Conservation (phyloP, 768 basidiomycete species). For the Leccinellum rugosiceps region DNA sequence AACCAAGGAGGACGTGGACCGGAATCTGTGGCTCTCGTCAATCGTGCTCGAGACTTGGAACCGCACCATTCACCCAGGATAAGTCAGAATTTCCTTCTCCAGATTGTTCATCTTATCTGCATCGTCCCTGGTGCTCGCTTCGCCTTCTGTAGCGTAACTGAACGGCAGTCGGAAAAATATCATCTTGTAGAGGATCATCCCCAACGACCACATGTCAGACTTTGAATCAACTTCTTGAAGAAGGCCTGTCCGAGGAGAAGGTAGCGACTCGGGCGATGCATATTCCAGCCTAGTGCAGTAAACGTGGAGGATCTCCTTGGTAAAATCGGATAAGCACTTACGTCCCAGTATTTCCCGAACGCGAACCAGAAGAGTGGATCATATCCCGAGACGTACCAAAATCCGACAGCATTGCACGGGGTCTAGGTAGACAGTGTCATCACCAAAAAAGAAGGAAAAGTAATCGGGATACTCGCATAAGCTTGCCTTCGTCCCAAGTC, state of each 20-base stretch:
- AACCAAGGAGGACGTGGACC: conserved; percentile 47
- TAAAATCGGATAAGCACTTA: conserved; percentile 36
- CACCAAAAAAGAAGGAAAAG: background rate
- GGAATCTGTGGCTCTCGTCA: conserved; percentile 41
- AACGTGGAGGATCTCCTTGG: background rate
- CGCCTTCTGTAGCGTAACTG: conserved; percentile 61
- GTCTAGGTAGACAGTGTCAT: conserved; percentile 49
- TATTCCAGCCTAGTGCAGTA: conserved; percentile 65
- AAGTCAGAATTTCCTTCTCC: conserved; percentile 68
- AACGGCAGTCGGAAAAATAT: conserved; percentile 91
- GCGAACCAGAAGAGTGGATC: conserved; percentile 60
- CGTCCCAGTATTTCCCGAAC: conserved; percentile 96
- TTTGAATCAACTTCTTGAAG: conserved; percentile 79
- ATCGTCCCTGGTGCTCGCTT: conserved; percentile 49
- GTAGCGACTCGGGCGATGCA: conserved; percentile 83
- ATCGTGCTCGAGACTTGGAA: background rate
- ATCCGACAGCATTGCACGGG: conserved; percentile 91
- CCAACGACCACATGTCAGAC: conserved; percentile 95
- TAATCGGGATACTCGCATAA: conserved; percentile 54
- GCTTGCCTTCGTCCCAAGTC: conserved; percentile 83
- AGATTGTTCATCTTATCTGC: conserved; percentile 64
- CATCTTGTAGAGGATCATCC: conserved; percentile 93
- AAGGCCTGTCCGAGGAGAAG: conserved; percentile 58
- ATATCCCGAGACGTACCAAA: conserved; percentile 95
- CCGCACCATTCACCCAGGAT: conserved; percentile 57